A percentile compares a stretch with the other conserved stretches of the same genome.
These are phyloP conservation scores for Panicum miliaceum DNA, from an alignment of 176 grass and related monocot genomes.

Conservation along the genomic window DNA sequence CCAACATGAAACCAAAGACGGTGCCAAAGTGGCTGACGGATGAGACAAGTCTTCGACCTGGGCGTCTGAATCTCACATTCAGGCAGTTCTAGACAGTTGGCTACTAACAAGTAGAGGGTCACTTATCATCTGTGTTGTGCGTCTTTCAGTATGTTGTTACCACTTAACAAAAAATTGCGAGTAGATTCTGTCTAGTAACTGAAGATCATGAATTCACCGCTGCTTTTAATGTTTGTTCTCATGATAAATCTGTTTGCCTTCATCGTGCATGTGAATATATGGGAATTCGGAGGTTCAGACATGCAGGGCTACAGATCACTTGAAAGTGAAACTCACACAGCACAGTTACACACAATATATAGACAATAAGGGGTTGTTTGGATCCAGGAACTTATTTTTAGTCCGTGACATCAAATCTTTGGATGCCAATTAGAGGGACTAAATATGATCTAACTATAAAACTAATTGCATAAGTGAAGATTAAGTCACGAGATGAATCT, in stretches of 20 bases:
- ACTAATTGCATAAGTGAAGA: no score
- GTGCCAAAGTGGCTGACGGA: constrained; percentile 40
- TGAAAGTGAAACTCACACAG: no score
- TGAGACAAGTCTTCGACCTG: constrained; percentile 53
- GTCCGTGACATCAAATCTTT: no score
- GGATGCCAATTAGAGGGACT: no score
- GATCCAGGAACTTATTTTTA: no score
- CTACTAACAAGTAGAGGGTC: not conserved
- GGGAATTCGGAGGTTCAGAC: no score
- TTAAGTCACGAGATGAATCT: no score
- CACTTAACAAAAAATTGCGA: not conserved
- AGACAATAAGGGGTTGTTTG: no score
- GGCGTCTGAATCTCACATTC: constrained; percentile 67
- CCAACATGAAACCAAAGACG: constrained; percentile 32
- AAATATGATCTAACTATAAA: no score
- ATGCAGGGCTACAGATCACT: no score
- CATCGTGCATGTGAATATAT: not conserved
- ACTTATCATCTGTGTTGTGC: not conserved
- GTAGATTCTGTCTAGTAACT: not conserved
- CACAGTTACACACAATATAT: no score
- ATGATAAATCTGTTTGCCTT: not conserved
- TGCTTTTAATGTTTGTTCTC: not conserved
- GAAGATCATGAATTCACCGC: not conserved
- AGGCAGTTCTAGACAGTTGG: constrained; percentile 39
- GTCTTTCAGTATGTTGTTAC: not conserved